Base-by-base conservation (phyloP, 2,329 filamentous ascomycete species). In the Lachnellula arida region DNA sequence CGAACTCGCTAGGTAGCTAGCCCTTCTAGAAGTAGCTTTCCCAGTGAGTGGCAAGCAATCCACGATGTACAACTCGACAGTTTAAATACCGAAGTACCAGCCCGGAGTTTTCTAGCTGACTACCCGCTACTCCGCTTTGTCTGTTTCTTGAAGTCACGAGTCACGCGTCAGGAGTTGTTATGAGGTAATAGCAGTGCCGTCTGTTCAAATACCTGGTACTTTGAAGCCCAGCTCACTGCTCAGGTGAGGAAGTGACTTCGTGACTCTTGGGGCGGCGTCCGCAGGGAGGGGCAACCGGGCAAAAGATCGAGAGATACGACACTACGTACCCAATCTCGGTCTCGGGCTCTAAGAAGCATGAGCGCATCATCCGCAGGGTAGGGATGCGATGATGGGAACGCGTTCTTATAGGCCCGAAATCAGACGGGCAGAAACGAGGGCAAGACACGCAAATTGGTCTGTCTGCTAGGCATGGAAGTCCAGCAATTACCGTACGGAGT, bases 41-140 rank as follows among this genome's bases (percentile, higher is more conserved):
- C 48, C 19, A n/a, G n/a, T n/a, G n/a, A 49, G 63, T 65, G 64
- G 58, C 60, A 61, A 61, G 57, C 57, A 61, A 61, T 58, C 53
- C 46, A 37, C 49, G 59, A 32, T 44, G 59, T 60, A 35, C 60
- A 46, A 64, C 61, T 67, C 59, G 62, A 57, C 49, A 56, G 58
- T 47, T 28, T 17, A n/a, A 48, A 47, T n/a, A n/a, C n/a, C n/a
- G n/a, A 17, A 28, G 25, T 6, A 12, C 6, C 22, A 7, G 43
- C 11, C 3, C 2, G 4, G 5, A 46, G 4, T 25, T 46, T 28
- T 46, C 25, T 22, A 11, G 32, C 32, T 23, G 15, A 28, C 12
- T 23, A 32, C 35, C 48, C 34, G 48, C 28, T 34, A 23, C 34
- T 40, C 48, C 48, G 48, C n/a, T 25, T 9, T 40, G 17, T 40